Conservation (phyloP, 768 basidiomycete genomes). For the Boletus tomentosulus region DNA sequence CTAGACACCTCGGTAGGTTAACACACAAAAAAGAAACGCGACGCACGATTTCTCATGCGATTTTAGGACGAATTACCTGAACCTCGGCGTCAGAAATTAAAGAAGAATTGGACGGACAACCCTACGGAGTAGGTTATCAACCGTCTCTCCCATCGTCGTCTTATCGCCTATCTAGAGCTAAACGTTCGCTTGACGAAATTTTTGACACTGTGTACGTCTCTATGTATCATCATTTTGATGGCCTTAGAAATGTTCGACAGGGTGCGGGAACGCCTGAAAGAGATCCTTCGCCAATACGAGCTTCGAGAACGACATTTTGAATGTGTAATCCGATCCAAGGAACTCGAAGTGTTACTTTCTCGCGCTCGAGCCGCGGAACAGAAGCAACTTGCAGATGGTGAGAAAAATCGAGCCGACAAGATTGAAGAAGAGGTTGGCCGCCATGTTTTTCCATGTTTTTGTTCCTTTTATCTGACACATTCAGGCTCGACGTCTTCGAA, state of each 20-base stretch:
- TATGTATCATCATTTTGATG: neutral
- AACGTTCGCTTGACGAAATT: constrained; percentile 72
- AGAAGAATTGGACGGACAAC: constrained; percentile 78
- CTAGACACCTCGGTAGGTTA: constrained; percentile 59
- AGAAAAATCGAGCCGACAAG: constrained; percentile 63
- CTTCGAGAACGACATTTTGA: constrained; percentile 90
- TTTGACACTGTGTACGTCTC: constrained; percentile 77
- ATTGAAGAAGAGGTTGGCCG: constrained; percentile 68
- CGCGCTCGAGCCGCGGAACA: constrained; percentile 86
- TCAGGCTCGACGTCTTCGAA: constrained; percentile 64
- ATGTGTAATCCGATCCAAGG: constrained; percentile 88
- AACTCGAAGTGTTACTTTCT: constrained; percentile 82
- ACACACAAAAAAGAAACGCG: neutral
- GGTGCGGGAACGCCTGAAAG: constrained; percentile 81
- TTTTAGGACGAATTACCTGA: constrained; percentile 62
- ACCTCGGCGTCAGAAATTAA: constrained; percentile 63
- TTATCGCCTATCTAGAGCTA: constrained; percentile 47
- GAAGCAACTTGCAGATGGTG: constrained; percentile 75
- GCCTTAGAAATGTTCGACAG: constrained; percentile 35
- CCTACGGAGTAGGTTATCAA: constrained; percentile 58
- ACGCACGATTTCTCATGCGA: constrained; percentile 1
- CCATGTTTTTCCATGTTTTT: neutral
- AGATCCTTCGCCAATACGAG: constrained; percentile 83
- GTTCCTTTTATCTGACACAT: constrained; percentile 6
- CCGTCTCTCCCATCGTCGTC: neutral